phyloP scores from a whole-genome alignment of 2,329 filamentous ascomycete species.

The Onygena corvina region DNA sequence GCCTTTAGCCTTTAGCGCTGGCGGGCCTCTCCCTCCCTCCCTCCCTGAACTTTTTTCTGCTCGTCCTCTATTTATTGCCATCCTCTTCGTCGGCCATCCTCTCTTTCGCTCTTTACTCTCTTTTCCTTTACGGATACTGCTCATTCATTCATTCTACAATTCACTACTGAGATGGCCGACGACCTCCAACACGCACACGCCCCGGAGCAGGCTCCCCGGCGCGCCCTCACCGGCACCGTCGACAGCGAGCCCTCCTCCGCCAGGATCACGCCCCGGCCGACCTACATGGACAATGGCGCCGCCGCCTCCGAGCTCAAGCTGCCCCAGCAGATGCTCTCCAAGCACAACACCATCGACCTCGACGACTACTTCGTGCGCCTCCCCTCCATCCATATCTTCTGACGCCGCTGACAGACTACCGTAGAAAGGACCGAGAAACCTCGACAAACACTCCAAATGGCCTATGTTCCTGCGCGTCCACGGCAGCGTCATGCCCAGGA shows the following conservation, averaged over 20 bases:
- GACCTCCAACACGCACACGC: no score
- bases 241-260: neutral
- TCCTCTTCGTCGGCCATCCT: no score
- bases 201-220: no score
- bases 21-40: no score
- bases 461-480: slow-evolving; percentile 64
- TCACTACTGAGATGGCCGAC: no score
- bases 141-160: no score
- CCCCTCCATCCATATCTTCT: neutral
- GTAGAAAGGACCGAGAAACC: slow-evolving; percentile 47
- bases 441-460: slow-evolving; percentile 63
- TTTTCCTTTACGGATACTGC: no score
- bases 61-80: no score
- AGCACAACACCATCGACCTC: slow-evolving; percentile 34
- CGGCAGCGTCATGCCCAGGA: slow-evolving; percentile 60
- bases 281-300: slow-evolving; percentile 12
- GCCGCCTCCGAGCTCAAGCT: slow-evolving; percentile 12
- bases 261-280: slow-evolving; percentile 12
- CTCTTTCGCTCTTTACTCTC: no score
- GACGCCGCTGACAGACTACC: neutral
- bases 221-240: neutral
- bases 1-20: no score
- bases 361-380: slow-evolving; percentile 49
- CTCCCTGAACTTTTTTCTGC: no score
- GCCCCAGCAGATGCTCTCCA: slow-evolving; percentile 13